A percentile compares a stretch with the other conserved stretches of the same genome.
These are phyloP conservation scores for Solanum sejunctum DNA, from an alignment of 257 asterid species.

Conservation along the genomic window DNA sequence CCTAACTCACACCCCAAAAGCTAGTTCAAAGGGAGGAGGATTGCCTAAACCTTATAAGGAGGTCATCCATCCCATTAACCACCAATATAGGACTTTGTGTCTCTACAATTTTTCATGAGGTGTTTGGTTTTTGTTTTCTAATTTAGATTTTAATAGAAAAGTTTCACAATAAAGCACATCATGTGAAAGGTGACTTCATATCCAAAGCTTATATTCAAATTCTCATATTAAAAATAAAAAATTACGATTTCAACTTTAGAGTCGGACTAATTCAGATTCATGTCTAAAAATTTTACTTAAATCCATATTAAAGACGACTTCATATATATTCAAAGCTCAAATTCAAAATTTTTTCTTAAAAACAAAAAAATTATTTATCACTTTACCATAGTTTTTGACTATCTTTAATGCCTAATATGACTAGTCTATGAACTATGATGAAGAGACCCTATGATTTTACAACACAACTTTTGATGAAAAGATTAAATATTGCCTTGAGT, in stretches of 20 bases:
- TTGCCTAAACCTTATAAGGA: too few species aligned
- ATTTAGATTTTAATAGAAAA: fast-evolving
- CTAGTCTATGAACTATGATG: neutral
- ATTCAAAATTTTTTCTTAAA: too few species aligned
- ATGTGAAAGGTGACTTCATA: too few species aligned
- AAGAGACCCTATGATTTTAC: neutral
- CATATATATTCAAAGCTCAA: too few species aligned
- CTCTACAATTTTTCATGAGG: neutral
- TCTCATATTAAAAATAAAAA: neutral
- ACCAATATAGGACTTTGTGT: too few species aligned
- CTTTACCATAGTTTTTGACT: fast-evolving
- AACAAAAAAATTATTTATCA: neutral
- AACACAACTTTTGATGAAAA: neutral
- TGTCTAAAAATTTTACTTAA: fast-evolving
- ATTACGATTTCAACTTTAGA: fast-evolving
- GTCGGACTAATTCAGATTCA: neutral
- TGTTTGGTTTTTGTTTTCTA: neutral
- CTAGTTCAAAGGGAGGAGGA: too few species aligned
- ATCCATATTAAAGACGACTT: too few species aligned
- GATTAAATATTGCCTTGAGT: neutral
- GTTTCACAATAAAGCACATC: neutral
- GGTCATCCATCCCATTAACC: too few species aligned
- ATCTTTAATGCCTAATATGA: too few species aligned
- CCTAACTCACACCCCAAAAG: too few species aligned
- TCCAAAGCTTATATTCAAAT: too few species aligned